Conservation (phyloP, 177 flowering plant genomes). For the Vitis hybrid region DNA sequence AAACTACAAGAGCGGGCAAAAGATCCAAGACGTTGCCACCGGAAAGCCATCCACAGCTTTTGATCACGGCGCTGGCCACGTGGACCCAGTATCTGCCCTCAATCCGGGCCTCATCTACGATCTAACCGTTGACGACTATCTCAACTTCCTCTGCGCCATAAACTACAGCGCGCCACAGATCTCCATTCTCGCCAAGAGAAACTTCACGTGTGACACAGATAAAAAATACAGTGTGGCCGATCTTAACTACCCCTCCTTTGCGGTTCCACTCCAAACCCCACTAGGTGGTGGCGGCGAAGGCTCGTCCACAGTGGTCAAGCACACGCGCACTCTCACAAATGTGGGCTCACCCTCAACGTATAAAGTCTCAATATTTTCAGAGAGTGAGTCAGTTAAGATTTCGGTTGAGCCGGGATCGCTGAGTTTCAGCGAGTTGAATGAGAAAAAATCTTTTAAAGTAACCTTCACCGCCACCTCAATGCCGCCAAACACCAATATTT, state of each 20-base stretch:
- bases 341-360: slow-evolving; percentile 57
- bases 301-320: slow-evolving; percentile 29
- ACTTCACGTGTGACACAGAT: slow-evolving; percentile 39
- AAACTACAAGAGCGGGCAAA: slow-evolving; percentile 40
- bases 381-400: slow-evolving; percentile 35
- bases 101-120: slow-evolving; percentile 70
- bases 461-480: slow-evolving; percentile 43
- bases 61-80: slow-evolving; percentile 70
- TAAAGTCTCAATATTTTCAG: slow-evolving; percentile 33
- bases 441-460: slow-evolving; percentile 56
- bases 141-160: slow-evolving; percentile 56
- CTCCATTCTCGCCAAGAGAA: slow-evolving; percentile 29
- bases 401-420: slow-evolving; percentile 44
- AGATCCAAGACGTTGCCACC: slow-evolving; percentile 43
- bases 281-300: slow-evolving; percentile 7
- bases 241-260: slow-evolving; percentile 68
- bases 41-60: slow-evolving; percentile 57
- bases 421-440: slow-evolving; percentile 37
- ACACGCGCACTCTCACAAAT: slow-evolving; percentile 58
- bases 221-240: slow-evolving; percentile 43
- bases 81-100: slow-evolving; percentile 56
- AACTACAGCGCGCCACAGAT: slow-evolving; percentile 45
- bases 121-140: slow-evolving; percentile 42
- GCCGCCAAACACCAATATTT: slow-evolving; percentile 37
- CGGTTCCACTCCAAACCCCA: slow-evolving; percentile 26